A percentile compares a stretch with the other conserved stretches of the same genome.
These are phyloP conservation scores for Candida morakotiae DNA, from an alignment of 805 yeast genomes.

Conservation along the genomic window DNA sequence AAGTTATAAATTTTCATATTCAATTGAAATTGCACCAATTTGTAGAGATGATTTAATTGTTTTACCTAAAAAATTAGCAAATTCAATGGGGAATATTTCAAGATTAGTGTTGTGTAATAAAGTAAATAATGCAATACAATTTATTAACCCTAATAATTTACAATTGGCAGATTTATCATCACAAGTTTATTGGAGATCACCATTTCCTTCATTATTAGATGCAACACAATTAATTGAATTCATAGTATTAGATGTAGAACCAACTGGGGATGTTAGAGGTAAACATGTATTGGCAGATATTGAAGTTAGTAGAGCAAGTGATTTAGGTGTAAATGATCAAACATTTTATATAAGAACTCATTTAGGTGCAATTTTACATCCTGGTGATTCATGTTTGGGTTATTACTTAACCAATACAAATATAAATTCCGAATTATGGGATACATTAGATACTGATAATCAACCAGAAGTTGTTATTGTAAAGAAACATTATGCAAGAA, in stretches of 20 bases:
- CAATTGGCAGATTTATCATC: conserved; percentile 74
- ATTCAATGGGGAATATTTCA: conserved; percentile 75
- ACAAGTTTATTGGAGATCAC: conserved; percentile 71
- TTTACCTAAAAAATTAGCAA: conserved; percentile 82
- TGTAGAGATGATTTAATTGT: conserved; percentile 96
- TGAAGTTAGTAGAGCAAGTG: conserved; percentile 84
- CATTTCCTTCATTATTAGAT: conserved; percentile 75
- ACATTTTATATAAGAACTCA: conserved; percentile 86
- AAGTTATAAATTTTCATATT: conserved; percentile 83
- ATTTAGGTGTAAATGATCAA: conserved; percentile 80
- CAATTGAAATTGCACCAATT: conserved; percentile 92
- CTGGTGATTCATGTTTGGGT: conserved; percentile 95
- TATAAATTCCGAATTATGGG: conserved; percentile 85
- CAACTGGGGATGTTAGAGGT: conserved; percentile 76
- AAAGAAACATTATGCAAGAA: conserved; percentile 84
- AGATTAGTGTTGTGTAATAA: conserved; percentile 82
- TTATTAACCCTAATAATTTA: conserved; percentile 79
- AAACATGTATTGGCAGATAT: conserved; percentile 83
- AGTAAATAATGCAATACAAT: conserved; percentile 77
- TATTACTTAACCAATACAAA: conserved; percentile 82
- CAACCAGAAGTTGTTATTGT: conserved; percentile 84
- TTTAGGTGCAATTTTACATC: conserved; percentile 89
- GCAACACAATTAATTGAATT: conserved; percentile 77
- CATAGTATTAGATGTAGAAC: conserved; percentile 89
- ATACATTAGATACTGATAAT: conserved; percentile 54